Base-by-base conservation (phyloP, 768 basidiomycete species). In the Suillus subluteus region DNA sequence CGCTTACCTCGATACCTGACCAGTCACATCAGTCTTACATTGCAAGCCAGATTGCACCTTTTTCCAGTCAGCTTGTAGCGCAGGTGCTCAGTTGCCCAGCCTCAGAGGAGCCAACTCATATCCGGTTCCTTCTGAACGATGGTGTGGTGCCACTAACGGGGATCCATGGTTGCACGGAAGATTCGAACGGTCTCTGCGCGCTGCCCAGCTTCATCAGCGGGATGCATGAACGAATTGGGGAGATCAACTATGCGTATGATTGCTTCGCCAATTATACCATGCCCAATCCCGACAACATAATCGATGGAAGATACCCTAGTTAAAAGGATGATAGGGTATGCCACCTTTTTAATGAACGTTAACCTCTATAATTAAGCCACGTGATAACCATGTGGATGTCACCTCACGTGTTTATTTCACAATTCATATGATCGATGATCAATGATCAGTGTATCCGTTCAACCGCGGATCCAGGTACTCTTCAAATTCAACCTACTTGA, bases 51-150 rank as follows among this genome's bases (percentile, higher is more conserved):
- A 76, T 83, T 67, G 77, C 78, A 8, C 83, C 84, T 3, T 86
- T 86, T 71, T 82, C 81, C 0, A 75, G 83, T n/a, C 82, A 84
- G 70, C 74, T 85, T 44, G 81, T 83, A 35, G 78, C 80, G 41
- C 84, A 86, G 66, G 78, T 85, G 9, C 72, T 84, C 44, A 73
- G 76, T 13, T 85, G 83, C 70, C 74, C 77, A 40, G 74, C 71
- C 54, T 63, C 65, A 8, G 61, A 68, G 50, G 65, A 72, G 3
- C 69, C 74, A 6, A 74, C 77, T 16, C 72, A 79, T 63, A 80
- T 85, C 65, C 75, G 84, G 21, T 79, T 82, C 73, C 76, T 84
- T 56, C 74, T 84, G 32, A 87, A 87, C 70, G 86, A 87, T 69
- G 84, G 76, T 2, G 78, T 82, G 4, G 74, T 85, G 1, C 85